These are phyloP conservation scores for Ophiostoma himal-ulmi DNA, from an alignment of 2,329 filamentous ascomycete genomes.

Conservation along the genomic window DNA sequence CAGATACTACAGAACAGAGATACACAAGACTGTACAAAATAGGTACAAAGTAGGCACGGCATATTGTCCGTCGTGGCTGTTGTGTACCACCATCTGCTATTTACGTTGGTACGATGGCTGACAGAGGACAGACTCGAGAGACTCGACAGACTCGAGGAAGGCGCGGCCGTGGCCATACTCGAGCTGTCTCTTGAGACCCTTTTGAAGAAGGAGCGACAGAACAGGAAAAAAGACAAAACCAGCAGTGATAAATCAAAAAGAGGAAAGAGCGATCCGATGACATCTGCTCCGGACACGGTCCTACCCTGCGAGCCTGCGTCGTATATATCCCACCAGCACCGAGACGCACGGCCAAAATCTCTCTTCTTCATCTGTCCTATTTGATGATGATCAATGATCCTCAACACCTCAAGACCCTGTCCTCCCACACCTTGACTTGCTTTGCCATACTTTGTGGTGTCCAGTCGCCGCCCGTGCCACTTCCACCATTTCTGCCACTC, in stretches of 20 bases:
- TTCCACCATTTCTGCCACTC: background rate
- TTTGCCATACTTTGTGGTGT: no score
- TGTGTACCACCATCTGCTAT: background rate
- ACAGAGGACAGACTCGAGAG: background rate
- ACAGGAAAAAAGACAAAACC: background rate
- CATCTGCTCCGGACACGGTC: background rate
- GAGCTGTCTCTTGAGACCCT: background rate
- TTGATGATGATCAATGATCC: background rate
- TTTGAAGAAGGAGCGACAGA: background rate
- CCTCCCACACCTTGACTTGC: conserved; percentile 3
- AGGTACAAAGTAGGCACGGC: background rate
- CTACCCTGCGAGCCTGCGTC: background rate
- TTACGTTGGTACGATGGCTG: background rate
- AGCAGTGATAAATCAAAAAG: no score
- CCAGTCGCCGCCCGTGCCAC: background rate
- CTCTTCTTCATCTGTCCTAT: background rate
- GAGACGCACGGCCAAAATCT: background rate
- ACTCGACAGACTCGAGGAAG: conserved; percentile 10
- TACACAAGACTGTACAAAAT: background rate
- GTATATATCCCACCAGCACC: background rate
- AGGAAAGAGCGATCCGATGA: background rate
- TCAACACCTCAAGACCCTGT: conserved; percentile 5
- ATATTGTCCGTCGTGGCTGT: conserved; percentile 12
- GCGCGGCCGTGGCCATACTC: conserved; percentile 8
- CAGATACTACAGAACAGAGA: background rate